Evolutionary conservation across 495 filamentous ascomycete species (phyloP).

Genomic region (Xylaria bambusicola): DNA sequence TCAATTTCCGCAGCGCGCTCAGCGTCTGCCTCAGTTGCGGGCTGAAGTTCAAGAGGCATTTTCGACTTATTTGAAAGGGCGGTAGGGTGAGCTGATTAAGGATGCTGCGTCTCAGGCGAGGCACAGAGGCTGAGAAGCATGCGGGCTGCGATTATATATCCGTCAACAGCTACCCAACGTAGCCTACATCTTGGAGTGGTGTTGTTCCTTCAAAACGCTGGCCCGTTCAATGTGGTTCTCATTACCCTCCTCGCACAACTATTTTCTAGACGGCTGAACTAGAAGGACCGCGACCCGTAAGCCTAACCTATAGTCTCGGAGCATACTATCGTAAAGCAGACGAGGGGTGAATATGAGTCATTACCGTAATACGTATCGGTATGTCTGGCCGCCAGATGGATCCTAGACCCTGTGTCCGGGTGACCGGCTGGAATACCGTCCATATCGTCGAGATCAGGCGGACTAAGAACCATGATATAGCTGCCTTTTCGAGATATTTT

Average conservation of each 20-base stretch:
- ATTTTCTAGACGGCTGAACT: neutral
- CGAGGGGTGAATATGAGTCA: slow-evolving; percentile 7
- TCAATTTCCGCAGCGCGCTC: slow-evolving; percentile 32
- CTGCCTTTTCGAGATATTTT: neutral
- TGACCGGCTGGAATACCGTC: too few species aligned
- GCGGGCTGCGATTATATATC: neutral
- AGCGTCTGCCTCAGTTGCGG: slow-evolving; percentile 34
- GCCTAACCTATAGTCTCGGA: neutral
- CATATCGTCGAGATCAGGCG: too few species aligned
- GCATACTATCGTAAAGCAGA: neutral
- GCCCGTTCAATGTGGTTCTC: too few species aligned
- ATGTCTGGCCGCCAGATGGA: neutral
- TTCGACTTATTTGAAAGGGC: slow-evolving; percentile 1
- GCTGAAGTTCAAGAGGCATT: slow-evolving; percentile 36
- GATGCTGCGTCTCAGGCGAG: neutral
- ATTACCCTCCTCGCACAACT: neutral
- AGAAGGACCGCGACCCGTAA: neutral
- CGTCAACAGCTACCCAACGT: too few species aligned
- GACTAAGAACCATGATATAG: neutral
- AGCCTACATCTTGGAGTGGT: too few species aligned
- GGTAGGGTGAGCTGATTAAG: neutral
- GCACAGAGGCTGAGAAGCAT: neutral
- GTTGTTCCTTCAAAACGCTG: too few species aligned
- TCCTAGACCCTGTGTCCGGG: neutral
- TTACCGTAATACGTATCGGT: neutral